Evolutionary conservation across 179 eudicot species (phyloP), one percentile per base, ranked within the genome.

Genomic region (Gypsophila paniculata): DNA sequence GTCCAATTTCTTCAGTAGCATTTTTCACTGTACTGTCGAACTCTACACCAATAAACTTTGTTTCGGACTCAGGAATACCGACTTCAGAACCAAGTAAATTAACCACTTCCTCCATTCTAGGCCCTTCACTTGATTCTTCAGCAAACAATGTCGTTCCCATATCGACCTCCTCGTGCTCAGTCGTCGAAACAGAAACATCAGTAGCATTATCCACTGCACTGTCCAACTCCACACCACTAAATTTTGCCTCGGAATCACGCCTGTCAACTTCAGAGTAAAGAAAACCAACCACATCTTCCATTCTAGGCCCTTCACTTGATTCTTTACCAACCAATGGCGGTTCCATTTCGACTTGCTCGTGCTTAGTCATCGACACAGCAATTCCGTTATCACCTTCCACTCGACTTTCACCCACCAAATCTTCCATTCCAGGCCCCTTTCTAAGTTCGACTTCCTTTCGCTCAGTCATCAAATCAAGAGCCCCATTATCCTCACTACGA

Each of bases 201-300:
- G 32, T 26, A 29, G 19, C 49, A 63, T 18, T 54, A 54, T 38
- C 73, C 39, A 51, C 74, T 55, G 17, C 72, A 22, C 17, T 65
- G 71, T 0, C 44, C 15, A 29, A 54, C 55, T 11, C n/a, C n/a
- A n/a, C 57, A 66, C 57, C 34, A 29, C 55, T 21, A 21, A 1
- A 14, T 36, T 36, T 53, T 19, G 7, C 22, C 14, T 68, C 69
- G 25, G n/a, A 25, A 10, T 69, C 78, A 34, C 0, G 6, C 51
- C 55, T 11, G 17, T 64, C 22, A 8, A 8, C 70, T 18, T 23
- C 55, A 23, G 22, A 65, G 7, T 38, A 21, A 52, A 15, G 5
- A 2, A 38, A 63, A 39, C n/a, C n/a, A 17, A 22, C 44, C 61
- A 65, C 14, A 12, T 14, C 14, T 69, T 61, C 69, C 21, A 61